Conservation (phyloP, 345 rosid genomes). For the rapeseed (Brassica napus) region Da-Ae NC_063451.1:45257501-45258000, state of each 20-base stretch:
- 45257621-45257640: not conserved
- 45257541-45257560: conserved; percentile 42
- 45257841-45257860: too few species aligned
- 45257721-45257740: conserved; percentile 76
- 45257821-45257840: too few species aligned
- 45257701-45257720: conserved; percentile 48
- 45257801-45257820: not conserved
- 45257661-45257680: too few species aligned
- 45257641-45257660: not conserved
- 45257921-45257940: not conserved
- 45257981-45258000: conserved; percentile 67
- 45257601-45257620: not conserved
- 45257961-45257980: conserved; percentile 59
- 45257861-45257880: too few species aligned
- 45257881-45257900: not conserved
- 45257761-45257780: not conserved
- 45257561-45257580: conserved; percentile 39
- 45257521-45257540: conserved; percentile 51
- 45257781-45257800: not conserved
- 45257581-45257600: conserved; percentile 34
- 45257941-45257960: conserved; percentile 20
- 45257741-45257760: too few species aligned
- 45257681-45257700: too few species aligned
- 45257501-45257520: conserved; percentile 38
- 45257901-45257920: not conserved